Evolutionary conservation across 164 flowering plant species (phyloP), one percentile per base, ranked within the genome.

Genomic region (Nelumbo lutea): DNA sequence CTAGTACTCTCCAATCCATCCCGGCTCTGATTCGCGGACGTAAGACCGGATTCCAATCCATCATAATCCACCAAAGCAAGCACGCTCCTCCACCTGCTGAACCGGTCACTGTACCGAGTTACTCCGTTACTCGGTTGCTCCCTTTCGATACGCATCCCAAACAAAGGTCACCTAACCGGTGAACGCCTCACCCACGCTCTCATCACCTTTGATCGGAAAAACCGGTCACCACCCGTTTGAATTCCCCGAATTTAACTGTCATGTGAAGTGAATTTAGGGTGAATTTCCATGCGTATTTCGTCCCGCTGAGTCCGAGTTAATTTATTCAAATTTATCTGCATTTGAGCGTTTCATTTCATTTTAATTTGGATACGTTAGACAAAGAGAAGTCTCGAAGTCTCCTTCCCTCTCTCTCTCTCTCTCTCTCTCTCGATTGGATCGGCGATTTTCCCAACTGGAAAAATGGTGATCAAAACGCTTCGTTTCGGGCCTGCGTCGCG

Each of bases 251-350:
- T 76, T 77, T 77, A 73, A 72, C 79, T 50, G 61, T 68, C 75
- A 79, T 77, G 76, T 75, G 53, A 48, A 58, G 71, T 72, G 80
- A 79, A 83, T 83, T 80, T 81, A 41, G 79, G 70, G 72, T 72
- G 81, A 74, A 80, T 83, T 83, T 79, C 78, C 48, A 62, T n/a
- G 51, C 57, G 71, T 52, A 67, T 59, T 62, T 69, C 42, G 15
- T 45, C 60, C n/a, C 53, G 4, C 39, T 50, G 72, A 42, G 58
- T 6, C 14, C 13, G 56, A 10, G 64, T 61, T 45, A 61, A 51
- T 62, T 64, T 47, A 27, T 11, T 52, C 11, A 50, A 61, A 53
- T 61, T 62, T 55, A 67, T 61, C 53, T 60, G 56, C 55, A 72
- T 61, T 52, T 62, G 44, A 59, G 15, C 62, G 68, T 61, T 70